phyloP scores from a whole-genome alignment of 1,284 basidiomycete species.

The Ustilago vetiveriae region DNA sequence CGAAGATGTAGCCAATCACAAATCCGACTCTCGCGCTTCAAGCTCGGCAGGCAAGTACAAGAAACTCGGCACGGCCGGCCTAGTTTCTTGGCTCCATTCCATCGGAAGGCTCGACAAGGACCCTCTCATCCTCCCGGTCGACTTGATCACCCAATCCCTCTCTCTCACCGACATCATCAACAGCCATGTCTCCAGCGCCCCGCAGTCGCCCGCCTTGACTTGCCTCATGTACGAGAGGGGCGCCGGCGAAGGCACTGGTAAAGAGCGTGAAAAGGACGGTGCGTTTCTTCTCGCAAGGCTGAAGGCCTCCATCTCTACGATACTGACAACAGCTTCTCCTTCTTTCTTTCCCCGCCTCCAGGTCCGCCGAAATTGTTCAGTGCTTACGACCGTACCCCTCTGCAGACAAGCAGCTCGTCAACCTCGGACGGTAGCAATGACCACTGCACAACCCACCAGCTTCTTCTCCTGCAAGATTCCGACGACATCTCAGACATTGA shows the following conservation, averaged over 20 bases:
- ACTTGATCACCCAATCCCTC: slow-evolving; percentile 57
- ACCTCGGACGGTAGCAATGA: slow-evolving; percentile 7
- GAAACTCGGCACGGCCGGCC: slow-evolving; percentile 61
- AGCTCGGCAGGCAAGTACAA: slow-evolving; percentile 36
- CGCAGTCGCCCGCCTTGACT: slow-evolving; percentile 49
- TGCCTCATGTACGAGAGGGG: slow-evolving; percentile 61
- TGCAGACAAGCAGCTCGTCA: slow-evolving; percentile 27
- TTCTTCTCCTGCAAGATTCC: slow-evolving; percentile 56
- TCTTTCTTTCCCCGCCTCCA: neutral
- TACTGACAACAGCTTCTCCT: neutral
- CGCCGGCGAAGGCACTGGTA: slow-evolving; percentile 60
- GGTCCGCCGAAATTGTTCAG: slow-evolving; percentile 59
- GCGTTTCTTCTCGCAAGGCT: too few relatives aligned
- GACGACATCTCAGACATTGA: slow-evolving; percentile 55
- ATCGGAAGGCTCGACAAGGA: slow-evolving; percentile 61
- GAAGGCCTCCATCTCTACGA: too few relatives aligned
- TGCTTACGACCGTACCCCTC: slow-evolving; percentile 38
- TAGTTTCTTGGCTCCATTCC: slow-evolving; percentile 64
- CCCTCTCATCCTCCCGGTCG: slow-evolving; percentile 64
- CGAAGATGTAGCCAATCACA: slow-evolving; percentile 27
- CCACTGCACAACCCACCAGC: slow-evolving; percentile 38
- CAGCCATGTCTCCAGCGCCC: slow-evolving; percentile 43
- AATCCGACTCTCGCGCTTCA: slow-evolving; percentile 12
- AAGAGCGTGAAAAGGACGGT: slow-evolving; percentile 64
- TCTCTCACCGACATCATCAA: slow-evolving; percentile 57